Evolutionary conservation across 2,329 filamentous ascomycete species (phyloP).

Genomic region (Ophiocordyceps australis): DNA sequence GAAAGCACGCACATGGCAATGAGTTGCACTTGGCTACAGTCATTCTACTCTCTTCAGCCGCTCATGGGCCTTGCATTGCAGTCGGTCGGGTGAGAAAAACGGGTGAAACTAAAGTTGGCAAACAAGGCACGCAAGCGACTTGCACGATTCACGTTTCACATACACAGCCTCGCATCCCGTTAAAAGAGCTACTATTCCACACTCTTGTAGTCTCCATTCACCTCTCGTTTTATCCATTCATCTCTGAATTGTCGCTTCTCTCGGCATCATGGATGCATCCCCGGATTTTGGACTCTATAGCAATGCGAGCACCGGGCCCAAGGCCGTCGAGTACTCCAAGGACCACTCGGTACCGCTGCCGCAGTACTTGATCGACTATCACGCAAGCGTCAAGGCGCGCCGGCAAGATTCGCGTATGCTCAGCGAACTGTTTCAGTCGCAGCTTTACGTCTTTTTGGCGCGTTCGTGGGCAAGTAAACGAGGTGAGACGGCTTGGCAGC

Average conservation of each 20-base stretch:
- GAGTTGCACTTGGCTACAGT: too few relatives aligned
- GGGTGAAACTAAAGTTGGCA: too few relatives aligned
- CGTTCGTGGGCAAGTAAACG: conserved; percentile 20
- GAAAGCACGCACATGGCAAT: too few relatives aligned
- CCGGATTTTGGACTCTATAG: conserved; percentile 22
- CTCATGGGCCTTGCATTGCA: too few relatives aligned
- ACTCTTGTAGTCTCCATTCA: too few relatives aligned
- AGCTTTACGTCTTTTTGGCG: conserved; percentile 21
- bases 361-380: conserved; percentile 20
- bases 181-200: too few relatives aligned
- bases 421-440: conserved; percentile 22
- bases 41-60: too few relatives aligned
- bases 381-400: conserved; percentile 11
- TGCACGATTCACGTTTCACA: too few relatives aligned
- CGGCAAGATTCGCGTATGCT: conserved; percentile 15
- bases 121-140: too few relatives aligned
- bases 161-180: too few relatives aligned
- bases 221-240: too few relatives aligned
- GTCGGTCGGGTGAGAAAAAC: too few relatives aligned
- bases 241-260: neutral
- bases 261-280: neutral
- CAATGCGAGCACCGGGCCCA: conserved; percentile 18
- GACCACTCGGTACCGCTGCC: conserved; percentile 22
- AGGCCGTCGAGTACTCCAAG: conserved; percentile 23
- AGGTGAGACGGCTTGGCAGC: conserved; percentile 7